Base-by-base conservation (phyloP, 139 green algal genomes). In the Deuterostichococcus epilithicus region DNA sequence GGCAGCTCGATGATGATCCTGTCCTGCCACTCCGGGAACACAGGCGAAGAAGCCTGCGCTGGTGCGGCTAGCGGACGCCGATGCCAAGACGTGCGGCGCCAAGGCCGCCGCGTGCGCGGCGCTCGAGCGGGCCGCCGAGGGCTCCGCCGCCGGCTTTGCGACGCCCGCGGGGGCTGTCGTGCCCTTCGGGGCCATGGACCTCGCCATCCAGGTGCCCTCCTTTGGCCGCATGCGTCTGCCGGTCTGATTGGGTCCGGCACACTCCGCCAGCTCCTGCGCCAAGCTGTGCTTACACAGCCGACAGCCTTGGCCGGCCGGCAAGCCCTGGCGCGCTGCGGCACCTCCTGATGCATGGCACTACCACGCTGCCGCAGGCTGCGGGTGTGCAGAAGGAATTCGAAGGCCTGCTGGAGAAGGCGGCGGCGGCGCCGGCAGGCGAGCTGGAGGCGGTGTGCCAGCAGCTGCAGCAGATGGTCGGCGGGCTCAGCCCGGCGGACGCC, bases 161-260 rank as follows among this genome's bases (percentile, higher is more conserved):
- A 86, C 88, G 0, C 86, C 94, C 2, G 65, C 71, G 0, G 93
- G 94, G 1, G 82, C 85, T 6, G 85, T 82, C 42, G 74, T 99
- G 58, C 96, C 96, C 0, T 99, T 97, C 85, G 96, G 96, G 26
- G 79, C 39, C n/a, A 94, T 99, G 90, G 92, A 98, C 45, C 58
- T 79, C 26, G 89, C 86, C 3, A 75, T 95, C 33, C 75, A 81
- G 36, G 83, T 85, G 37, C n/a, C n/a, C n/a, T n/a, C n/a, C n/a
- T n/a, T n/a, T 30, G 68, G 2, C 59, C 39, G 18, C 33, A 52
- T 52, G 42, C 13, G 42, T 52, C 42, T 52, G 42, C 10, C 42
- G 13, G 42, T n/a, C n/a, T n/a, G n/a, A n/a, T n/a, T n/a, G n/a
- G n/a, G n/a, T n/a, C n/a, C n/a, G n/a, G n/a, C n/a, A 70, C 36